Evolutionary conservation across 2,329 filamentous ascomycete species (phyloP).

Genomic region (Diaporthe citrichinensis): DNA sequence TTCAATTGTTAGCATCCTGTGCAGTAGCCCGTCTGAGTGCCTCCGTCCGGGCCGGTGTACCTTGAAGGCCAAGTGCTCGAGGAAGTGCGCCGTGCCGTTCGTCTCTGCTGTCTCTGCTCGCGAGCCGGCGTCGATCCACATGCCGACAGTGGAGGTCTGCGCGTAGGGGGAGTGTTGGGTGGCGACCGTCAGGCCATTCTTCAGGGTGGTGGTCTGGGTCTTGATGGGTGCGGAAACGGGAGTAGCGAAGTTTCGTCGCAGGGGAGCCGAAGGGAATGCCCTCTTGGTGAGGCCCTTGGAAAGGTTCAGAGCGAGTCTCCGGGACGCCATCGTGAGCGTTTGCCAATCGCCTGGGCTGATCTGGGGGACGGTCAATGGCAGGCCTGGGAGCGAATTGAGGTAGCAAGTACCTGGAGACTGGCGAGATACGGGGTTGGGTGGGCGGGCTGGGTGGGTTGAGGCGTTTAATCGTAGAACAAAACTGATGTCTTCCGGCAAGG

Average conservation of each 20-base stretch:
- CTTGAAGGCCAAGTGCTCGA: slow-evolving; percentile 99
- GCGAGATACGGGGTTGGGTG: slow-evolving; percentile 21
- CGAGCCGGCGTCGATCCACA: slow-evolving; percentile 99
- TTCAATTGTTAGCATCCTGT: slow-evolving; percentile 19
- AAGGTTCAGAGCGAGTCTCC: slow-evolving; percentile 96
- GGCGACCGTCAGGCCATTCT: slow-evolving; percentile 98
- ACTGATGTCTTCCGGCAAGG: slow-evolving; percentile 39
- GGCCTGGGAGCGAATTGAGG: slow-evolving; percentile 19
- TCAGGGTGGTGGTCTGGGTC: slow-evolving; percentile 96
- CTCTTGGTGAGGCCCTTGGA: slow-evolving; percentile 89
- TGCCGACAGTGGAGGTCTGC: slow-evolving; percentile 97
- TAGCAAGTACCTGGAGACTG: slow-evolving; percentile 35
- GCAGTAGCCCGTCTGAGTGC: slow-evolving; percentile 12
- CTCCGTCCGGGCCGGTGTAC: slow-evolving; percentile 63
- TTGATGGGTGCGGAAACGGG: slow-evolving; percentile 80
- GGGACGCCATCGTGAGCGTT: slow-evolving; percentile 85
- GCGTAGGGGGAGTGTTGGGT: slow-evolving; percentile 98
- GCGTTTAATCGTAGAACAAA: slow-evolving; percentile 41
- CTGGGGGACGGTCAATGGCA: slow-evolving; percentile 33
- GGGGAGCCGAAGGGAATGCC: slow-evolving; percentile 83
- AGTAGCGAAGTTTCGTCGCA: slow-evolving; percentile 91
- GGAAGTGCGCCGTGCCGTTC: slow-evolving; percentile 99
- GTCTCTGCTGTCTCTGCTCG: slow-evolving; percentile 98
- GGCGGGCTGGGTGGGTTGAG: slow-evolving; percentile 37
- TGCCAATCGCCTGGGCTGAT: slow-evolving; percentile 38